phyloP scores from a whole-genome alignment of 2,329 filamentous ascomycete genomes.

The Fusarium hainanense region DNA sequence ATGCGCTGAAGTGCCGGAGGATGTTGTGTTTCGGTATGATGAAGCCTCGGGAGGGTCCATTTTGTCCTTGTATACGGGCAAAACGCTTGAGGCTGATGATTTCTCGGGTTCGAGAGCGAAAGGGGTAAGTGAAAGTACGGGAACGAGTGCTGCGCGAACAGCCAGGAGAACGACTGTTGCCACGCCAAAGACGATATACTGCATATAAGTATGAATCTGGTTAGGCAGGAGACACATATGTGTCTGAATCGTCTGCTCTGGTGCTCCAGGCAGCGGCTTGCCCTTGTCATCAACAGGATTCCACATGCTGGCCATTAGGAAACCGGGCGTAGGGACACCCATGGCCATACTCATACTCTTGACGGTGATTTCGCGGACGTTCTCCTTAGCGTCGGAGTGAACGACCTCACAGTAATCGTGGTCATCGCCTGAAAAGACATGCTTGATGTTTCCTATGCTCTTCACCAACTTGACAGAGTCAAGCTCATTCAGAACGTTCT shows the following conservation, averaged over 20 bases:
- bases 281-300: constrained; percentile 81
- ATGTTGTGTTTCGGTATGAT: constrained; percentile 29
- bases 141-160: constrained; percentile 67
- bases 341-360: constrained; percentile 97
- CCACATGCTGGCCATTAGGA: constrained; percentile 89
- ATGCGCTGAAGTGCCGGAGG: constrained; percentile 43
- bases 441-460: constrained; percentile 82
- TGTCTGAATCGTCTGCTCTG: constrained; percentile 77
- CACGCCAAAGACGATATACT: constrained; percentile 75
- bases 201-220: constrained; percentile 84
- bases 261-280: constrained; percentile 57
- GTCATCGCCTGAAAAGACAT: constrained; percentile 95
- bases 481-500: constrained; percentile 85
- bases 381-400: constrained; percentile 75
- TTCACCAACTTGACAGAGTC: constrained; percentile 81
- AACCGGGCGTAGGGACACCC: constrained; percentile 89
- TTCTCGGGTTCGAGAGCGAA: constrained; percentile 63
- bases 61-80: constrained; percentile 66
- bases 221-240: constrained; percentile 92
- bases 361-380: constrained; percentile 86
- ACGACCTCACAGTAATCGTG: constrained; percentile 96
- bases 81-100: constrained; percentile 33
- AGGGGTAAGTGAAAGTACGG: constrained; percentile 62
- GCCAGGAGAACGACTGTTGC: constrained; percentile 62
- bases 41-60: constrained; percentile 54